phyloP scores from a whole-genome alignment of 371 early-diverging fungal genomes.

The Mortierella sp. region DNA sequence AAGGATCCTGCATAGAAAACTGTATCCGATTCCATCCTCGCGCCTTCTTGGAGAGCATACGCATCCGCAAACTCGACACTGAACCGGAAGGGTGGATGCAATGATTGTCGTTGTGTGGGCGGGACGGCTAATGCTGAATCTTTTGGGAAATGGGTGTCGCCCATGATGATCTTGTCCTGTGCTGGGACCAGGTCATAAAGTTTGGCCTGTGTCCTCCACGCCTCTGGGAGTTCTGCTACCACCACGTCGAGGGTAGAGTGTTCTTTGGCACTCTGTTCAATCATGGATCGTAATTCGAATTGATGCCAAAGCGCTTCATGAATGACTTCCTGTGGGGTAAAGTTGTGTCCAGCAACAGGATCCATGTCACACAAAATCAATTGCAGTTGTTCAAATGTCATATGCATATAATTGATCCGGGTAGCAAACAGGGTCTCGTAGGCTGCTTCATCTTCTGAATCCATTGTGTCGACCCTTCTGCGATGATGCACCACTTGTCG shows the following conservation, averaged over 20 bases:
- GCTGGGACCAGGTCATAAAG: constrained; percentile 3
- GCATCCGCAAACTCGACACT: constrained; percentile 65
- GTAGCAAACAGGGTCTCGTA: constrained; percentile 53
- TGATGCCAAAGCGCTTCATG: constrained; percentile 69
- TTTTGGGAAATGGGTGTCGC: background rate
- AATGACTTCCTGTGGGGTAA: constrained; percentile 54
- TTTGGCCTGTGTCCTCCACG: background rate
- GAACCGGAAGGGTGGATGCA: constrained; percentile 68
- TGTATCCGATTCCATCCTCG: constrained; percentile 59
- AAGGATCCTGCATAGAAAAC: constrained; percentile 70
- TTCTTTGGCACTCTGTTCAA: constrained; percentile 42
- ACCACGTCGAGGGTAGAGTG: constrained; percentile 1
- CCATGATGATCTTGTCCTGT: constrained; percentile 3
- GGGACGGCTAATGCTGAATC: background rate
- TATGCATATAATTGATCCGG: constrained; percentile 64
- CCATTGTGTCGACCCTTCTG: background rate
- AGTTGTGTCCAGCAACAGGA: constrained; percentile 53
- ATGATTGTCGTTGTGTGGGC: constrained; percentile 37
- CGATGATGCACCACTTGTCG: constrained; percentile 29
- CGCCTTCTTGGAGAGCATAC: constrained; percentile 48
- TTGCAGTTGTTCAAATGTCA: constrained; percentile 67
- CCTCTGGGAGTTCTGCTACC: background rate
- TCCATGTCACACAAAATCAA: constrained; percentile 57
- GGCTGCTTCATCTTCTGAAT: constrained; percentile 31
- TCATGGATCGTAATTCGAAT: constrained; percentile 56